A percentile compares a stretch with the other conserved stretches of the same genome.
Evolutionary conservation across 2,329 filamentous ascomycete species (phyloP).

Genomic region (Xylariaceae sp.): DNA sequence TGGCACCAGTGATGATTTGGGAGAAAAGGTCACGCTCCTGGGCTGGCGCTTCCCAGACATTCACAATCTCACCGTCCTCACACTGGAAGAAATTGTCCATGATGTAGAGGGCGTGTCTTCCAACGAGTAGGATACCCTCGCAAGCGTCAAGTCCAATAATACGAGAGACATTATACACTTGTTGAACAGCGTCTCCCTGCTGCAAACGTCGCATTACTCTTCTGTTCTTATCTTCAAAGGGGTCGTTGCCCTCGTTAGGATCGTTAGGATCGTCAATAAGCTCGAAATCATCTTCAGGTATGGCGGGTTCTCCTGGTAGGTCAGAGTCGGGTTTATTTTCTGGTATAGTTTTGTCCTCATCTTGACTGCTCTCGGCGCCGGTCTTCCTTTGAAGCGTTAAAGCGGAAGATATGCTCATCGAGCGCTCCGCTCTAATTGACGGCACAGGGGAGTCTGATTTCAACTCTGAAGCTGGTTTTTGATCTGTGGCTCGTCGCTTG

Average conservation of each 20-base stretch:
- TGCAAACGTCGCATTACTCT: constrained; percentile 95
- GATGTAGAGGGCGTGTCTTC: constrained; percentile 87
- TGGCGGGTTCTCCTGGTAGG: constrained; percentile 28
- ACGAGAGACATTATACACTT: constrained; percentile 90
- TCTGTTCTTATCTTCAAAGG: constrained; percentile 94
- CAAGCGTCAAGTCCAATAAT: constrained; percentile 90
- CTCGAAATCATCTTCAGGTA: constrained; percentile 86
- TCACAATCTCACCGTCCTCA: constrained; percentile 91
- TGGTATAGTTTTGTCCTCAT: constrained; percentile 19
- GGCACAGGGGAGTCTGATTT: constrained; percentile 29
- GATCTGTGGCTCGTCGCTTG: constrained; percentile 61
- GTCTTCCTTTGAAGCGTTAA: constrained; percentile 21
- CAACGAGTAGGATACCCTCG: constrained; percentile 88
- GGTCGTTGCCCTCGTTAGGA: constrained; percentile 64
- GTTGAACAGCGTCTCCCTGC: constrained; percentile 84
- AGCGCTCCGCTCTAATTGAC: constrained; percentile 13
- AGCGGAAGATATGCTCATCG: constrained; percentile 20
- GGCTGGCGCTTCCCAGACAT: constrained; percentile 85
- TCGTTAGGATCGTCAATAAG: constrained; percentile 90
- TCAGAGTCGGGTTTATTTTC: constrained; percentile 28
- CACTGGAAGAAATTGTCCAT: constrained; percentile 96
- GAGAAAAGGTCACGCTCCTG: constrained; percentile 95
- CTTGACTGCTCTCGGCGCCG: constrained; percentile 19
- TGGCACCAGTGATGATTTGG: constrained; percentile 78
- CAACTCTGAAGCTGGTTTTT: constrained; percentile 33